phyloP scores from a whole-genome alignment of 352 stramenopile genomes.

The Pythium pectinolyticum region DNA sequence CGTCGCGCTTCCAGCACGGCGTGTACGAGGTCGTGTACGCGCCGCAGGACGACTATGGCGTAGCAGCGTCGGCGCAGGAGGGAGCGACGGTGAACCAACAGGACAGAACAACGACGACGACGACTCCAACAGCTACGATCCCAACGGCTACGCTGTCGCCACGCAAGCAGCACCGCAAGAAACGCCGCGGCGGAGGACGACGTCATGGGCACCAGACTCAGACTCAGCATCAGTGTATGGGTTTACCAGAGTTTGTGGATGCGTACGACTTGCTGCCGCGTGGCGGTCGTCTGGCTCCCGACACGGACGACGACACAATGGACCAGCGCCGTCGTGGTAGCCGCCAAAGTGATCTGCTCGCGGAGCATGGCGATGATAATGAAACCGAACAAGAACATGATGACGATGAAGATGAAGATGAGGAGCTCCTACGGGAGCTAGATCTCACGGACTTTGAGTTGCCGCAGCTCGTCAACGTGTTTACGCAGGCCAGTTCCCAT shows the following conservation, averaged over 20 bases:
- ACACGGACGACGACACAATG: constrained; percentile 20
- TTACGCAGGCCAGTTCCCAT: constrained; percentile 77
- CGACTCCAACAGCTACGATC: not conserved
- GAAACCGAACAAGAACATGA: constrained; percentile 18
- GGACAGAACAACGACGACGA: not conserved
- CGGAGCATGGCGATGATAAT: constrained; percentile 26
- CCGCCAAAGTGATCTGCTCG: constrained; percentile 24
- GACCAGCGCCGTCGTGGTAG: not conserved
- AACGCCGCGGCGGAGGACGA: constrained; percentile 6
- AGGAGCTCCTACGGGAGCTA: constrained; percentile 51
- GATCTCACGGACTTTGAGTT: constrained; percentile 85
- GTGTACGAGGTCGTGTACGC: constrained; percentile 44
- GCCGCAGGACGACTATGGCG: not conserved
- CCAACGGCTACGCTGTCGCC: not conserved
- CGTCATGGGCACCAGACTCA: not conserved
- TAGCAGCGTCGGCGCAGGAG: too few relatives aligned
- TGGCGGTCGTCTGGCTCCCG: not conserved
- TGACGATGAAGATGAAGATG: constrained; percentile 33
- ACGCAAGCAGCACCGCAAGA: not conserved
- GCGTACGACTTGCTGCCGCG: constrained; percentile 25
- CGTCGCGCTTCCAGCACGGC: constrained; percentile 50
- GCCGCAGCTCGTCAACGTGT: constrained; percentile 80
- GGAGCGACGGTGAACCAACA: not conserved
- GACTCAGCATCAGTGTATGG: constrained; percentile 18
- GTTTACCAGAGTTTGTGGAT: constrained; percentile 28